Base-by-base conservation (phyloP, 768 basidiomycete genomes). In the Boletellus emodensis region DNA sequence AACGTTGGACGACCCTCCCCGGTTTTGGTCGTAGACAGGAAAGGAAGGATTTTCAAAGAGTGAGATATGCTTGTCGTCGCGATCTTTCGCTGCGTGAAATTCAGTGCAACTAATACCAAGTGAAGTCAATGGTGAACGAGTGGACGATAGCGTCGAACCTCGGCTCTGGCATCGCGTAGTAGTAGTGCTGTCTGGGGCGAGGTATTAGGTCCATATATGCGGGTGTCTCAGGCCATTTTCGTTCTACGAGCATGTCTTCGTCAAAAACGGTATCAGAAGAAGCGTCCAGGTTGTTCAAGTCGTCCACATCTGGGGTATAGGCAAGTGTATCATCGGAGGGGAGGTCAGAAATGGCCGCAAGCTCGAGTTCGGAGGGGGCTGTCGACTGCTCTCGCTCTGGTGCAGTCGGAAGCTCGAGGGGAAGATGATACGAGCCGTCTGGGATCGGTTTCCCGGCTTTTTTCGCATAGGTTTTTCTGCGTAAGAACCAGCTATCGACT, bases 401-500 rank as follows among this genome's bases (percentile, higher is more conserved):
- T 12, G 6, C 18, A 11, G 41, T 42, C 26, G 24, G 30, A 4
- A 13, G 46, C 35, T 53, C 51, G 1, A 61, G 38, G 13, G 58
- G 36, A 20, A 66, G 62, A n/a, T 62, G 49, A 26, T 66, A 66
- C 44, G 51, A 13, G 30, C 35, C 67, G 15, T 48, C 34, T 4
- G 44, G 20, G 18, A 69, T 36, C 6, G 58, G 50, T 15, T 57
- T 37, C 14, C 65, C 60, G 4, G 26, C 11, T 24, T 50, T 67
- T 51, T 62, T 69, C 10, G 67, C 67, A 14, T 24, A 22, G 6
- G 51, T 44, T 36, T 6, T 65, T 46, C 65, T 63, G 46, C 61
- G 50, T n/a, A 44, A 24, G 54, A 67, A 67, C 65, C 65, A 67
- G n/a, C 9, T n/a, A 15, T 52, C 52, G 11, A 67, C 59, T 8